Evolutionary conservation across 1,139 yeast species (phyloP).

Genomic region (Debaryomycetaceae sp.): DNA sequence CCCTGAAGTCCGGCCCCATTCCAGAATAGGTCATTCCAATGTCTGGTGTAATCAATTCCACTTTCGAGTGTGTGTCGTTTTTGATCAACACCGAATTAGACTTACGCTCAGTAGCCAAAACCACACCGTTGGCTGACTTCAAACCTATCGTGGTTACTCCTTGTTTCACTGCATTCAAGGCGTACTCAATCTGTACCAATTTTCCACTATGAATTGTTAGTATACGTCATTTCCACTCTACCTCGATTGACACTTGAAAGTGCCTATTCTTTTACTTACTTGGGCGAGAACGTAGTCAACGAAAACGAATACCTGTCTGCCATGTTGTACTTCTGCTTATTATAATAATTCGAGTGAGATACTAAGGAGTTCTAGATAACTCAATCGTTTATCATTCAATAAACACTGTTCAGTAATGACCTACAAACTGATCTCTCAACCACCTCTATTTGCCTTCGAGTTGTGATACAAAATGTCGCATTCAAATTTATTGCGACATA

Average conservation of each 20-base stretch:
- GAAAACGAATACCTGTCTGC: constrained; percentile 98
- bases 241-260: background rate
- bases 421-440: background rate
- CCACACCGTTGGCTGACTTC: constrained; percentile 94
- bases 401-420: background rate
- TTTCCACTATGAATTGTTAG: constrained; percentile 65
- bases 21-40: constrained; percentile 97
- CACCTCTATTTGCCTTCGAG: constrained; percentile 15
- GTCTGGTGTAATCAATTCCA: constrained; percentile 85
- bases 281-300: constrained; percentile 92
- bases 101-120: constrained; percentile 94
- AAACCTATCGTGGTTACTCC: constrained; percentile 97
- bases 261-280: constrained; percentile 47
- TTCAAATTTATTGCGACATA: background rate
- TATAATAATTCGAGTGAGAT: background rate
- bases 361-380: background rate
- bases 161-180: constrained; percentile 94
- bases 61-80: constrained; percentile 71
- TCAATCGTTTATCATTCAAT: background rate
- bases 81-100: constrained; percentile 76
- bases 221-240: constrained; percentile 3
- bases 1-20: constrained; percentile 98
- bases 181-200: constrained; percentile 96
- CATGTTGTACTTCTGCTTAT: constrained; percentile 40
- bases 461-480: constrained; percentile 4